Evolutionary conservation across 345 rosid genomes (phyloP), one percentile per base, ranked within the genome.

Genomic region (Eucalyptus cladocalyx): DNA sequence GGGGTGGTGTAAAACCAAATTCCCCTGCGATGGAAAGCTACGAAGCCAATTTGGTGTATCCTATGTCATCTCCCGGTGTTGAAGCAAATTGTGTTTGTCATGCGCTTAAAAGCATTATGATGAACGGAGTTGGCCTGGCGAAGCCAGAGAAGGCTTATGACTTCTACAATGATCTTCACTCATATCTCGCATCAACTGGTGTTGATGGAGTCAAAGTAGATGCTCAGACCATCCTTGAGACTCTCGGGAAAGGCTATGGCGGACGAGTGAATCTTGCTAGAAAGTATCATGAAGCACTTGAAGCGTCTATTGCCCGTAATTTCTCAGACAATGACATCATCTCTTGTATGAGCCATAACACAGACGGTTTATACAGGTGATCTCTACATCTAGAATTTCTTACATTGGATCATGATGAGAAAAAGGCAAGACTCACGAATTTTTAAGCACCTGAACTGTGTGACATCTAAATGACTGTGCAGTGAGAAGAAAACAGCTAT

Each of bases 261-360:
- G 94, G 93, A 67, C 88, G 95, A 87, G 94, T 93, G 34, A 89
- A 90, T 32, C 91, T 93, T 56, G 90, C 94, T 72, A 90, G 91
- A 30, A 80, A 56, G 80, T 93, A 91, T 90, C 89, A 88, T 60
- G 93, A 91, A 69, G 95, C 94, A 54, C 95, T 93, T 21, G 94
- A 93, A 88, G 92, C 91, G 6, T 93, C 95, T 3, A 81, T 92
- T 80, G 90, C 92, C 16, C 53, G 90, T 34, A 92, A 93, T 87
- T 93, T 93, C 89, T 89, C 88, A 8, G 92, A 91, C 86, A 93
- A 93, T 88, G 91, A 92, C 21, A 89, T 92, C 86, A 93, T 93
- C 45, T 89, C 93, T 30, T 93, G 94, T 60, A 93, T 93, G 95
- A 83, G 95, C 86, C 95, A 92, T 65, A 92, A 92, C 90, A 92